Percentiles rank a stretch among this genome's conserved stretches.
Conservation (phyloP, 805 yeast species). For the Kluyveromyces lactis region DNA sequence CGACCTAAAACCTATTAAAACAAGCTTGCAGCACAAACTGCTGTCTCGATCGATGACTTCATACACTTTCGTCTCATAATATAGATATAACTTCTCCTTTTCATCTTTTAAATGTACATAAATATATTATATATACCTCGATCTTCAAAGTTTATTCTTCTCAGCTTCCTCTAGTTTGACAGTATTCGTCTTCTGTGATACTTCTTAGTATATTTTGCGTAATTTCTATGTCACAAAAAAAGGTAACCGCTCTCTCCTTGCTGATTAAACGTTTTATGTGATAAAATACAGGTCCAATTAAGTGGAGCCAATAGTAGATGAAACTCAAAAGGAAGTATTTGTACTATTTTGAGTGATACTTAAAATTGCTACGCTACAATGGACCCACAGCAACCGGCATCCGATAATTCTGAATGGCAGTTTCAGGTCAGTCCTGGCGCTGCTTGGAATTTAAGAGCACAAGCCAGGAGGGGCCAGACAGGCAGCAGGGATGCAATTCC, state of each 20-base stretch:
- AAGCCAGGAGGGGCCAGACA: conserved; percentile 1
- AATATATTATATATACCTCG: too few species aligned
- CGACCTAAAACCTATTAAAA: neutral
- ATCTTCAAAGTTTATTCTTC: too few species aligned
- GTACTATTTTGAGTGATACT: too few species aligned
- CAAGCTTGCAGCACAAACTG: neutral
- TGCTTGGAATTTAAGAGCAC: conserved; percentile 5
- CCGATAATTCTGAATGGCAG: conserved; percentile 3
- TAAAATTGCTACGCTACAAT: neutral
- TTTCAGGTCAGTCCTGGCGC: conserved; percentile 4
- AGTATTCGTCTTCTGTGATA: too few species aligned
- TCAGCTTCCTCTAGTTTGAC: too few species aligned
- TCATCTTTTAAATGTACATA: too few species aligned
- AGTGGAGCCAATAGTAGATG: too few species aligned
- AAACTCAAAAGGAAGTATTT: too few species aligned
- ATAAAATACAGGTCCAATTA: too few species aligned
- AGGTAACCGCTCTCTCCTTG: conserved; percentile 3
- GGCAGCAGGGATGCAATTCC: neutral
- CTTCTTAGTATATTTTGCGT: neutral
- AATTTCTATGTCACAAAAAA: neutral
- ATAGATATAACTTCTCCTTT: too few species aligned
- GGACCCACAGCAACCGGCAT: neutral
- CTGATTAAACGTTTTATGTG: neutral
- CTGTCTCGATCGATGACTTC: too few species aligned
- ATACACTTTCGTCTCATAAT: too few species aligned